Evolutionary conservation across 352 stramenopile species (phyloP).

Genomic region (Aphanomyces euteiches): DNA sequence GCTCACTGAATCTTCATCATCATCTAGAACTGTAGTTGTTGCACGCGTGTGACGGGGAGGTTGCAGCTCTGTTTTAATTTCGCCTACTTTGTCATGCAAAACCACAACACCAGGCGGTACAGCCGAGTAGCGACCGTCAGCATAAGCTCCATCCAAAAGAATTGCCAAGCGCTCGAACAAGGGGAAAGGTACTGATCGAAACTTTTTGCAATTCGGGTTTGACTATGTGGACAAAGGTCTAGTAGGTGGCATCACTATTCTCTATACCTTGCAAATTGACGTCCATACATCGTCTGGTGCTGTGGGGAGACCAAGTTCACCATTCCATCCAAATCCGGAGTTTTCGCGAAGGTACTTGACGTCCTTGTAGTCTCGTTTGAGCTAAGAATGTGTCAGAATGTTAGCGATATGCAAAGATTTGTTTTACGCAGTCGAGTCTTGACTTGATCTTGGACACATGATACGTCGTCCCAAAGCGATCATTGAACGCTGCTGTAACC

Average conservation of each 20-base stretch:
- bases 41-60: neutral
- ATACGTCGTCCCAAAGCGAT: too few species aligned
- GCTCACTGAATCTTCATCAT: neutral
- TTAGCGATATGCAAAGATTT: too few species aligned
- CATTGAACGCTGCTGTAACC: neutral
- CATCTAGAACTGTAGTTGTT: neutral
- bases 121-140: neutral
- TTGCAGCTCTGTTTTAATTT: neutral
- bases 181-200: neutral
- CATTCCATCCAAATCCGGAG: slow-evolving; percentile 15
- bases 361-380: neutral
- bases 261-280: slow-evolving; percentile 5
- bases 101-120: neutral
- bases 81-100: neutral
- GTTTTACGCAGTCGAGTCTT: too few species aligned
- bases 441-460: too few species aligned
- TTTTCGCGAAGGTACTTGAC: slow-evolving; percentile 19
- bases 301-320: neutral
- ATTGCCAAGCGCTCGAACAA: neutral
- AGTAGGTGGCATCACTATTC: neutral
- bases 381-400: too few species aligned
- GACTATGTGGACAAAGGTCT: neutral
- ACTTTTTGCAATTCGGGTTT: slow-evolving; percentile 16
- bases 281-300: slow-evolving; percentile 5
- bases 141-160: slow-evolving; percentile 7